These are phyloP conservation scores for Mentha longifolia DNA, from an alignment of 257 asterid species.

Conservation along the genomic window DNA sequence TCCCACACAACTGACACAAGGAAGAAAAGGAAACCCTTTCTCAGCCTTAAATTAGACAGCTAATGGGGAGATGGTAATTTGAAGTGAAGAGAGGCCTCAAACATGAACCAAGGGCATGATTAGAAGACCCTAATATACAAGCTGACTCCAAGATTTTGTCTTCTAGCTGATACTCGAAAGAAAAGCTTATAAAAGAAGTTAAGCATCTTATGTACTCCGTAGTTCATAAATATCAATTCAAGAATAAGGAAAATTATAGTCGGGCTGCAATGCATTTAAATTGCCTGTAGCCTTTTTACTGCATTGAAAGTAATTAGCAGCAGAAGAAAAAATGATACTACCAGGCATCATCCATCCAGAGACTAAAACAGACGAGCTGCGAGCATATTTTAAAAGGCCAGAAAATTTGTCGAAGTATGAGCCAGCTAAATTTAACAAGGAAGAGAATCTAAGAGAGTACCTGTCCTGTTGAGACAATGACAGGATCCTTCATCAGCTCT, in stretches of 20 bases:
- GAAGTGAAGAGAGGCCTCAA: neutral
- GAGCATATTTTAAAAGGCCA: slow-evolving; percentile 26
- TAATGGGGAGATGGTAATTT: neutral
- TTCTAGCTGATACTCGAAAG: slow-evolving; percentile 9
- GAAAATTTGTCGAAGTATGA: too few relatives aligned
- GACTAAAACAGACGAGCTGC: slow-evolving; percentile 15
- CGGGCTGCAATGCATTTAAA: slow-evolving; percentile 17
- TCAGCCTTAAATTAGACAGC: neutral
- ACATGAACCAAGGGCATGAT: neutral
- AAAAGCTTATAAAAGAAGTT: slow-evolving; percentile 13
- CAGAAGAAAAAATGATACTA: neutral
- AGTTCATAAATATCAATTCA: slow-evolving; percentile 18
- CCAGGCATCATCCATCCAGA: slow-evolving; percentile 8
- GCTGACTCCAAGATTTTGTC: too few relatives aligned
- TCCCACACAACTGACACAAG: neutral
- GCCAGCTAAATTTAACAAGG: slow-evolving; percentile 22
- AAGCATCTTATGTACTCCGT: neutral
- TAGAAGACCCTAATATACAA: neutral
- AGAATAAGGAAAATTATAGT: neutral
- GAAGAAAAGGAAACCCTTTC: neutral
- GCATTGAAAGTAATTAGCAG: slow-evolving; percentile 1
- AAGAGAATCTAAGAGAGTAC: slow-evolving; percentile 45
- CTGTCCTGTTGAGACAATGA: slow-evolving; percentile 98
- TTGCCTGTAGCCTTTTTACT: slow-evolving; percentile 12
- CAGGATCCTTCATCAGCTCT: slow-evolving; percentile 97